Conservation (phyloP, 345 rosid species). For the Hibiscus tridactylites region DNA sequence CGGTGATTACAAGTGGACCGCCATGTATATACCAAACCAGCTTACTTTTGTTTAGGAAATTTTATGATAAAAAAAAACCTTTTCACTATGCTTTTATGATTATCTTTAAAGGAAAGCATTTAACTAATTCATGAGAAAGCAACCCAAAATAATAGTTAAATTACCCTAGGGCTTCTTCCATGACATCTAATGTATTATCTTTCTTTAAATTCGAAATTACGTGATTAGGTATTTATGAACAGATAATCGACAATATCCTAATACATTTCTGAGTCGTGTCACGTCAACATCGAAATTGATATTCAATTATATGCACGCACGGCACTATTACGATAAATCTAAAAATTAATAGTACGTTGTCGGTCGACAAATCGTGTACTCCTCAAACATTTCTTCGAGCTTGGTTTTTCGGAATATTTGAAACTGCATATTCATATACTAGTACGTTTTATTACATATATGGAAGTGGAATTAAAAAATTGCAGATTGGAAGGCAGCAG, state of each 20-base stretch:
- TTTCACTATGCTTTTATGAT: conserved; percentile 1
- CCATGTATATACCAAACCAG: neutral
- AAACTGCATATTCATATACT: neutral
- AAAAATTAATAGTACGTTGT: no score
- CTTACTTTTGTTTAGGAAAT: neutral
- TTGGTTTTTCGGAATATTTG: neutral
- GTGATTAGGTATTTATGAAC: no score
- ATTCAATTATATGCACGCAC: no score
- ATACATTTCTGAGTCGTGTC: no score
- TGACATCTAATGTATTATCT: no score
- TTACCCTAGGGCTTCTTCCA: neutral
- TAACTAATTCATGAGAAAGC: neutral
- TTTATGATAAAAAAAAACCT: neutral
- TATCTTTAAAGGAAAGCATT: neutral
- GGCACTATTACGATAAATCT: no score
- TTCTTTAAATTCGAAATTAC: no score
- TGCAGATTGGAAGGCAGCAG: neutral
- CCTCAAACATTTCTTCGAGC: neutral
- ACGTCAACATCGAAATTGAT: no score
- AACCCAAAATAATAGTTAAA: neutral
- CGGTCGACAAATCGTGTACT: no score
- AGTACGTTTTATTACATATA: neutral
- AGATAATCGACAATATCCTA: no score
- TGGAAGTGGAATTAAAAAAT: neutral
- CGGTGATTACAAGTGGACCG: conserved; percentile 3